Conservation (phyloP, 2,329 filamentous ascomycete genomes). For the Clarireedia sp. region DNA sequence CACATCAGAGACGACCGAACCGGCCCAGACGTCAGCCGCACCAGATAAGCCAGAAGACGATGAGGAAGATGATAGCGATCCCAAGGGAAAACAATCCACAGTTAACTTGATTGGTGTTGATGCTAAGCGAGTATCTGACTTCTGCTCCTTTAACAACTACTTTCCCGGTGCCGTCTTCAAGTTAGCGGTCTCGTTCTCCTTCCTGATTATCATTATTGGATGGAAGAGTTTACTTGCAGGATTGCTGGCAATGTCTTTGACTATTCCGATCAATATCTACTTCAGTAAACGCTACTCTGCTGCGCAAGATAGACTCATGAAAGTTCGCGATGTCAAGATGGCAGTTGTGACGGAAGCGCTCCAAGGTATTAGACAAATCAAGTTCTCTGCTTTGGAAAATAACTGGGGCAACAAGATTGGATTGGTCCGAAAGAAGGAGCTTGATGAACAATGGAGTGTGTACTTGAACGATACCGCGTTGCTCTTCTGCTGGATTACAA, state of each 20-base stretch:
- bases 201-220: constrained; percentile 62
- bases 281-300: constrained; percentile 56
- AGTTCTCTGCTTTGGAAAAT: constrained; percentile 68
- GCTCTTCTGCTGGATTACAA: constrained; percentile 58
- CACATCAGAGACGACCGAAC: constrained; percentile 15
- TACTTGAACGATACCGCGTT: constrained; percentile 37
- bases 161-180: constrained; percentile 57
- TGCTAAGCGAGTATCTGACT: constrained; percentile 59
- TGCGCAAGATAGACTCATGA: constrained; percentile 65
- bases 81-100: constrained; percentile 60
- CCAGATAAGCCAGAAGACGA: constrained; percentile 29
- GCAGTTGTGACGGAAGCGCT: constrained; percentile 69
- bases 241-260: constrained; percentile 53
- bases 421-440: constrained; percentile 56
- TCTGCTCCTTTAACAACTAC: constrained; percentile 57
- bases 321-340: constrained; percentile 66
- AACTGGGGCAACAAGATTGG: constrained; percentile 68
- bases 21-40: constrained; percentile 20
- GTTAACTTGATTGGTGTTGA: constrained; percentile 77
- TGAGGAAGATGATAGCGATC: constrained; percentile 38
- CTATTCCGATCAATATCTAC: constrained; percentile 61
- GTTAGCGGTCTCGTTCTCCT: constrained; percentile 55
- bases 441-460: constrained; percentile 56
- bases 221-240: constrained; percentile 62
- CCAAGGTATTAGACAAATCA: constrained; percentile 75